phyloP scores from a whole-genome alignment of 441 rosid genomes.

The Viola pubescens region DNA sequence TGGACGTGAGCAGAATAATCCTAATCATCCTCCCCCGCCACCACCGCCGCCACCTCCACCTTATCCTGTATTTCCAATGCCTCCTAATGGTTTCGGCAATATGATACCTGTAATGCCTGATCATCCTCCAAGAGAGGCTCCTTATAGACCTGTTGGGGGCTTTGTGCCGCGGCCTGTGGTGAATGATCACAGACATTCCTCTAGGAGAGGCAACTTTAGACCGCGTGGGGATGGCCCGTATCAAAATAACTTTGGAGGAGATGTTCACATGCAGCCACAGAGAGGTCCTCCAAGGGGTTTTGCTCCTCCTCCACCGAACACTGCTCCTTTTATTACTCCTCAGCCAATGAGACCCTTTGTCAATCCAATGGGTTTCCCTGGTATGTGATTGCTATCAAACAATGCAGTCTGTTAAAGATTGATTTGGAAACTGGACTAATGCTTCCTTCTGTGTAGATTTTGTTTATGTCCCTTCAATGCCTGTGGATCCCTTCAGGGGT shows the following conservation, averaged over 20 bases:
- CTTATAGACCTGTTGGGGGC: constrained; percentile 33
- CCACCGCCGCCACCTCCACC: constrained; percentile 34
- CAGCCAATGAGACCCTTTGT: constrained; percentile 43
- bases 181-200: constrained; percentile 32
- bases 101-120: constrained; percentile 25
- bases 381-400: constrained; percentile 23
- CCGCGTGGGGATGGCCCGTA: constrained; percentile 47
- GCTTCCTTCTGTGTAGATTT: constrained; percentile 10
- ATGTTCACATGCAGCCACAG: constrained; percentile 50
- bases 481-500: constrained; percentile 35
- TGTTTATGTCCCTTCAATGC: constrained; percentile 22
- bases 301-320: constrained; percentile 42
- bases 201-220: constrained; percentile 39
- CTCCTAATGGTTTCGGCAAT: constrained; percentile 30
- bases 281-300: constrained; percentile 50
- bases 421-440: background rate
- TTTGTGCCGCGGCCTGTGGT: constrained; percentile 24
- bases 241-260: constrained; percentile 42
- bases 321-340: constrained; percentile 46
- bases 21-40: constrained; percentile 24
- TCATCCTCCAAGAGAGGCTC: constrained; percentile 30
- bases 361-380: constrained; percentile 44
- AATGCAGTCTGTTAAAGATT: background rate
- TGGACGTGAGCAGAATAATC: constrained; percentile 23
- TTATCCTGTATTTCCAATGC: constrained; percentile 24